A percentile compares a stretch with the other conserved stretches of the same genome.
Evolutionary conservation across 1,284 basidiomycete species (phyloP).

Genomic region (Ganoderma sp.): DNA sequence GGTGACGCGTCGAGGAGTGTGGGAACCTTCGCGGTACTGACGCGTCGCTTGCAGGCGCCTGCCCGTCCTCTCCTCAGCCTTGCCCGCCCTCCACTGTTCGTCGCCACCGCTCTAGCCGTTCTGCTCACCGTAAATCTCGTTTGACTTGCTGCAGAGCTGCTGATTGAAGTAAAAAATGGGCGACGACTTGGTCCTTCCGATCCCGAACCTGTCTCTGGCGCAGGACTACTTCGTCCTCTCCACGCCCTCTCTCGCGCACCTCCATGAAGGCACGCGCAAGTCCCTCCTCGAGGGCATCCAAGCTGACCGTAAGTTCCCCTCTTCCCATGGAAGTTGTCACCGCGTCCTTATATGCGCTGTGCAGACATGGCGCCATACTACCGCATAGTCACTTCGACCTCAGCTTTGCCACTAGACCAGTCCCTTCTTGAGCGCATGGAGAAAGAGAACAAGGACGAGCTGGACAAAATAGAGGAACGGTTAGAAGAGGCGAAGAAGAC

Average conservation of each 20-base stretch:
- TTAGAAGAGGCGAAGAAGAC: slow-evolving; percentile 89
- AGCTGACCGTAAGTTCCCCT: slow-evolving; percentile 72
- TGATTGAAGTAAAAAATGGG: slow-evolving; percentile 58
- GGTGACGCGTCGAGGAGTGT: slow-evolving; percentile 52
- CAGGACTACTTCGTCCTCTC: slow-evolving; percentile 81
- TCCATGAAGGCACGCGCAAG: slow-evolving; percentile 71
- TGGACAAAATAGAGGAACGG: slow-evolving; percentile 80
- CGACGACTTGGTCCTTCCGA: slow-evolving; percentile 83
- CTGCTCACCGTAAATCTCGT: slow-evolving; percentile 12
- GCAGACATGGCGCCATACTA: slow-evolving; percentile 88
- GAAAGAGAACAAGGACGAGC: slow-evolving; percentile 76
- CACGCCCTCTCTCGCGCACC: slow-evolving; percentile 60
- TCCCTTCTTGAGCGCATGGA: slow-evolving; percentile 73
- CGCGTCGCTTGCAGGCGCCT: slow-evolving; percentile 41
- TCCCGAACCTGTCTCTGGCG: slow-evolving; percentile 83
- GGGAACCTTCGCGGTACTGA: slow-evolving; percentile 39
- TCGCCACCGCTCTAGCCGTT: slow-evolving; percentile 12
- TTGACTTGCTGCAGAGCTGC: background rate
- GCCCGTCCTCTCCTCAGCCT: slow-evolving; percentile 20
- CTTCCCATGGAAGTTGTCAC: background rate
- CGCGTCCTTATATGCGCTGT: background rate
- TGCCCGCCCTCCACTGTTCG: slow-evolving; percentile 7
- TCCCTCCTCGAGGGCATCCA: slow-evolving; percentile 80
- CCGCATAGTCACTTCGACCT: slow-evolving; percentile 56
- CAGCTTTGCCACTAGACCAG: slow-evolving; percentile 57